These are phyloP conservation scores for Pilatotrama ljubarskyi DNA, from an alignment of 768 basidiomycete genomes.

Conservation along the genomic window DNA sequence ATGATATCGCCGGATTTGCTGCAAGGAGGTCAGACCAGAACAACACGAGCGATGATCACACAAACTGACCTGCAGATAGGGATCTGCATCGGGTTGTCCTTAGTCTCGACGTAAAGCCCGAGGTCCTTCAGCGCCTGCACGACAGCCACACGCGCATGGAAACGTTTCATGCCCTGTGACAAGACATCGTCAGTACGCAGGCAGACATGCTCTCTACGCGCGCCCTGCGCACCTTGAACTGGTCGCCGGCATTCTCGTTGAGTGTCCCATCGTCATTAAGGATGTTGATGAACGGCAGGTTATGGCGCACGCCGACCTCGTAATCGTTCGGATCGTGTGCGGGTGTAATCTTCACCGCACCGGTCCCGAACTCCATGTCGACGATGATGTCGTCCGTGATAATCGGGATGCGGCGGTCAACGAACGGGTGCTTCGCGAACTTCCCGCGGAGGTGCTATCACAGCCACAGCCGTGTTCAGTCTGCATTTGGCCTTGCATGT, in stretches of 20 bases:
- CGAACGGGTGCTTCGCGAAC: constrained; percentile 86
- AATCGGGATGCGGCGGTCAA: constrained; percentile 84
- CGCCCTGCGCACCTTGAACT: constrained; percentile 54
- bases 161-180: constrained; percentile 90
- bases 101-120: constrained; percentile 85
- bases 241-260: constrained; percentile 83
- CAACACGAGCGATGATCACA: not conserved
- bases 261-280: constrained; percentile 96
- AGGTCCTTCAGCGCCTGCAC: constrained; percentile 81
- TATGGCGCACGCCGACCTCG: constrained; percentile 86
- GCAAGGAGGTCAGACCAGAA: constrained; percentile 23
- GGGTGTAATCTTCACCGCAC: constrained; percentile 98
- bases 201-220: not conserved
- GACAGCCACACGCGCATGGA: constrained; percentile 86
- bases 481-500: not conserved
- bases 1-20: constrained; percentile 98
- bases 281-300: constrained; percentile 90
- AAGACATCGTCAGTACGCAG: not conserved
- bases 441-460: constrained; percentile 88
- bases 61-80: constrained; percentile 60
- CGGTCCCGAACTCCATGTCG: constrained; percentile 96
- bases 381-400: constrained; percentile 80
- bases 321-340: constrained; percentile 98
- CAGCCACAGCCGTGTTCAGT: not conserved
- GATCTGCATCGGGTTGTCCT: constrained; percentile 97